Conservation (phyloP, 2,329 filamentous ascomycete genomes). For the Penicillium sp. region DNA sequence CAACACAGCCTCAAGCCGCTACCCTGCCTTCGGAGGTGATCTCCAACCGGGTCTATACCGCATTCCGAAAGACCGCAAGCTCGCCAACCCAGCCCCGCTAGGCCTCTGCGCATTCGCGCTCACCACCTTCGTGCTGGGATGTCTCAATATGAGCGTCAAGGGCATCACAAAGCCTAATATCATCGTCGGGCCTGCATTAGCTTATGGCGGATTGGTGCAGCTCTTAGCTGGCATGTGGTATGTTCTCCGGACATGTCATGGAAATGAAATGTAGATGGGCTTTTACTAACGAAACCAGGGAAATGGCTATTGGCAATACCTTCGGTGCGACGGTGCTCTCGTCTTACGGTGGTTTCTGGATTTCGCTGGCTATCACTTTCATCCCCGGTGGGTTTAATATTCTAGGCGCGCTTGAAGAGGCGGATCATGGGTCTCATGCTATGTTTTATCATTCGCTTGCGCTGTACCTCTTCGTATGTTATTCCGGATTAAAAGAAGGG, state of each 20-base stretch:
- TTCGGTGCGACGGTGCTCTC: slow-evolving; percentile 74
- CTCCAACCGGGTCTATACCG: slow-evolving; percentile 65
- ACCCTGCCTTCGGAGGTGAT: slow-evolving; percentile 63
- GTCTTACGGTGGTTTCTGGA: slow-evolving; percentile 78
- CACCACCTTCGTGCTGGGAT: slow-evolving; percentile 73
- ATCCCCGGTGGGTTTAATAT: slow-evolving; percentile 63
- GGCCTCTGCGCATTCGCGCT: slow-evolving; percentile 72
- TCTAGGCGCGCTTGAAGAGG: slow-evolving; percentile 43
- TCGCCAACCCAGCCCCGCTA: slow-evolving; percentile 72
- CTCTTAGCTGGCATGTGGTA: slow-evolving; percentile 79
- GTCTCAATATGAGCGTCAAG: slow-evolving; percentile 64
- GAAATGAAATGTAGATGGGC: too few species aligned
- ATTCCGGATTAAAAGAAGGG: not conserved
- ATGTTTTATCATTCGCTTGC: slow-evolving; percentile 58
- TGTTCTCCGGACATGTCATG: slow-evolving; percentile 6
- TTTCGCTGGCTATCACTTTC: slow-evolving; percentile 65
- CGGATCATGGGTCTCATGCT: slow-evolving; percentile 34
- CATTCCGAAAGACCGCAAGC: slow-evolving; percentile 59
- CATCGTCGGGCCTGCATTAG: slow-evolving; percentile 63
- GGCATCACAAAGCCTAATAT: slow-evolving; percentile 60
- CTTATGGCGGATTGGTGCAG: slow-evolving; percentile 71
- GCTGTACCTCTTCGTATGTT: slow-evolving; percentile 56
- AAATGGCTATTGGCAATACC: slow-evolving; percentile 75
- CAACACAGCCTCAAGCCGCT: slow-evolving; percentile 37
- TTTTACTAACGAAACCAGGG: slow-evolving; percentile 49